phyloP scores from a whole-genome alignment of 2,329 filamentous ascomycete species.

The Celoporthe dispersa region DNA sequence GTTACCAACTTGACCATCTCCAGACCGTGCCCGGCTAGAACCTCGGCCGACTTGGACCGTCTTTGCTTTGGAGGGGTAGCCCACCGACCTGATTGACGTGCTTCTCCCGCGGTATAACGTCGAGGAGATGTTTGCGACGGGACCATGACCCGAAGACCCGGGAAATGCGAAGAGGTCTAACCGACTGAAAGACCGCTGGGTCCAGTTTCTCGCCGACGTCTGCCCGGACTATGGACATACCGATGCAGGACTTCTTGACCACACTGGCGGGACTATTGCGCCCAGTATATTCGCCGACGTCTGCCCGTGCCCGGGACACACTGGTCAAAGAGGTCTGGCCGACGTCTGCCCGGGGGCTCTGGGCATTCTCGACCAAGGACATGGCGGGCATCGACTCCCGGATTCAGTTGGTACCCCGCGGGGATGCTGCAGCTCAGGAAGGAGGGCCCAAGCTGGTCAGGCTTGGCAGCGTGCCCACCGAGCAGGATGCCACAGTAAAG shows the following conservation, averaged over 20 bases:
- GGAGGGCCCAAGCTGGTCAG: background rate
- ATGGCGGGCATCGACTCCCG: constrained; percentile 4
- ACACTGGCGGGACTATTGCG: background rate
- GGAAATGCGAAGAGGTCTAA: too few species aligned
- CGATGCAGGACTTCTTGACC: background rate
- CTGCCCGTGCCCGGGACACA: background rate
- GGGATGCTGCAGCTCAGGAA: background rate
- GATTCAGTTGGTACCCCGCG: background rate
- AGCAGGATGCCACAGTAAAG: background rate
- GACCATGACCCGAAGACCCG: background rate
- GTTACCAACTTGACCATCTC: background rate
- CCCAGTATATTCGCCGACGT: constrained; percentile 7
- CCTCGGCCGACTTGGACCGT: background rate
- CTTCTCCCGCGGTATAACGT: background rate
- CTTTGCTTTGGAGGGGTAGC: background rate
- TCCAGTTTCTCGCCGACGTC: constrained; percentile 2
- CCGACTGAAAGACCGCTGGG: background rate
- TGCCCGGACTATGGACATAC: background rate
- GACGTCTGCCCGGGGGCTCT: constrained; percentile 4
- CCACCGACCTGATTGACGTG: background rate
- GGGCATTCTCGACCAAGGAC: background rate
- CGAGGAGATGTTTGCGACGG: background rate
- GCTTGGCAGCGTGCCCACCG: background rate
- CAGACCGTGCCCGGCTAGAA: background rate
- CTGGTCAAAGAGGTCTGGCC: background rate